Conservation (phyloP, 2,329 filamentous ascomycete genomes). For the Fusarium goolgardi region DNA sequence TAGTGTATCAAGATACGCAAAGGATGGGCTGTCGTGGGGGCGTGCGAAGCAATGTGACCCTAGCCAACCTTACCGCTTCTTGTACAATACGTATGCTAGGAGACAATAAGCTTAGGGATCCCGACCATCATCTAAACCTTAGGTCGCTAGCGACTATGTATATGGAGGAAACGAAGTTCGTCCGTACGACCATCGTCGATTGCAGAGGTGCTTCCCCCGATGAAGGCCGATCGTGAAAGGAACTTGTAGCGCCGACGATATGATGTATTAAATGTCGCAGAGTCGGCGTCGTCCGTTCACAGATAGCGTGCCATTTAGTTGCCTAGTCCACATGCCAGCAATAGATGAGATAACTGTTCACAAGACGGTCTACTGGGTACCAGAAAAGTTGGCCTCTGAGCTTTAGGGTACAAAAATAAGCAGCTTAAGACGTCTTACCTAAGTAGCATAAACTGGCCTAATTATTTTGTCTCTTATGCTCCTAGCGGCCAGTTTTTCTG, state of each 20-base stretch:
- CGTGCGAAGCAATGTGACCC: constrained; percentile 10
- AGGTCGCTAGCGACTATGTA: constrained; percentile 1
- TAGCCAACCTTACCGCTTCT: constrained; percentile 20
- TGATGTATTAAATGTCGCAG: constrained; percentile 22
- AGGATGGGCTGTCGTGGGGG: constrained; percentile 5
- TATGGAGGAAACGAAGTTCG: constrained; percentile 5
- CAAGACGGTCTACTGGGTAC: neutral
- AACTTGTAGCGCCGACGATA: constrained; percentile 1
- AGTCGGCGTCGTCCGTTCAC: constrained; percentile 25
- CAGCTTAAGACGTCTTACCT: no score
- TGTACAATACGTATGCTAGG: constrained; percentile 1
- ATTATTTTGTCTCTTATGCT: no score
- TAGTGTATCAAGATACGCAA: neutral
- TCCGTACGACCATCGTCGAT: constrained; percentile 22
- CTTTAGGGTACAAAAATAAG: no score
- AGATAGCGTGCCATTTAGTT: constrained; percentile 17
- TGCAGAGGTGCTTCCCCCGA: constrained; percentile 16
- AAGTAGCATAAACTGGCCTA: no score
- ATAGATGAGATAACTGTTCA: constrained; percentile 4
- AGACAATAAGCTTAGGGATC: neutral
- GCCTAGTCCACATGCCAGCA: constrained; percentile 13
- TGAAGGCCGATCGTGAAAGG: constrained; percentile 24
- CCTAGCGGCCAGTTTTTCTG: no score
- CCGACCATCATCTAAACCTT: neutral
- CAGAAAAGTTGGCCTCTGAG: no score